A percentile compares a stretch with the other conserved stretches of the same genome.
phyloP scores from a whole-genome alignment of 129 eudicot species.

The Pulicaria dysenterica region DNA sequence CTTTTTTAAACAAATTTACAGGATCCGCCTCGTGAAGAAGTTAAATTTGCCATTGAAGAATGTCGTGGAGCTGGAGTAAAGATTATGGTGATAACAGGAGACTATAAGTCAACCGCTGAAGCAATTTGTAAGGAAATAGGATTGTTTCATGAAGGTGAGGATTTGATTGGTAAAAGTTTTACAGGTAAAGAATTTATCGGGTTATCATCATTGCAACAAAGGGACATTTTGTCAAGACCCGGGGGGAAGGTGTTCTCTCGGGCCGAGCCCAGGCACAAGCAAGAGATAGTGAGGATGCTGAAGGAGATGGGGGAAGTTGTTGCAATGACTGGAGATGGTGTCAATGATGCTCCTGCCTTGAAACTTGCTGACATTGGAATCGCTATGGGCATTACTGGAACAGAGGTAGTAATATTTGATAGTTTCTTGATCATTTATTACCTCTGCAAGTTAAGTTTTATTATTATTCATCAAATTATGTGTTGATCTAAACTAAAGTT shows the following conservation, averaged over 20 bases:
- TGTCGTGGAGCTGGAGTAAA: constrained; percentile 80
- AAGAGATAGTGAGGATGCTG: constrained; percentile 84
- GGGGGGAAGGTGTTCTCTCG: constrained; percentile 90
- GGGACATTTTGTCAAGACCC: constrained; percentile 47
- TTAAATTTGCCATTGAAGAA: constrained; percentile 64
- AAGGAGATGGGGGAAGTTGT: constrained; percentile 80
- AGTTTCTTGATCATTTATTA: no score
- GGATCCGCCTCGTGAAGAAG: constrained; percentile 97
- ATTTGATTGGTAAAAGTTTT: constrained; percentile 56
- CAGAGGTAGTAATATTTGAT: constrained; percentile 53
- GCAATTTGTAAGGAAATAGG: constrained; percentile 73
- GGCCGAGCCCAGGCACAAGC: constrained; percentile 90
- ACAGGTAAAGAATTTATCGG: constrained; percentile 84
- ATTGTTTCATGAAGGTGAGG: constrained; percentile 52
- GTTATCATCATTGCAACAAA: constrained; percentile 49
- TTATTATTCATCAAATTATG: no score
- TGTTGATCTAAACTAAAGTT: no score
- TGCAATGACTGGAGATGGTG: constrained; percentile 97
- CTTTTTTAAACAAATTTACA: constrained; percentile 21
- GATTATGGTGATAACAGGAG: constrained; percentile 94
- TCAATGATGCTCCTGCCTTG: constrained; percentile 95
- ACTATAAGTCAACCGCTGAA: constrained; percentile 85
- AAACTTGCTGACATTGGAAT: constrained; percentile 89
- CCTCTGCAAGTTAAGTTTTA: no score
- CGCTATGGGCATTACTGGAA: constrained; percentile 91